Conservation (phyloP, 2,329 filamentous ascomycete species). For the Arthrobotrys sphaeroides region DNA sequence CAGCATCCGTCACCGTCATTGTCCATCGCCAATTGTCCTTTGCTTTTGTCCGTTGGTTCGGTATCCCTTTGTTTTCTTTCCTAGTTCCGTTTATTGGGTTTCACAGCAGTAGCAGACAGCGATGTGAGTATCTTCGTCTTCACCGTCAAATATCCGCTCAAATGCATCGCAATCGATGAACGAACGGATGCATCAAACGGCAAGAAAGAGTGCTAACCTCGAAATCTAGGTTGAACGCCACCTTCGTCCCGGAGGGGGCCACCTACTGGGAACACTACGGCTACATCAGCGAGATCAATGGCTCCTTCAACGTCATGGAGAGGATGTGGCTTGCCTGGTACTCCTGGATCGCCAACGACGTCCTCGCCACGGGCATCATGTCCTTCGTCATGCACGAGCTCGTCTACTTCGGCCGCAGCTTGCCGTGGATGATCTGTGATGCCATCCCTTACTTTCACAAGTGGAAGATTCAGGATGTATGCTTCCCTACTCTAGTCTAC, state of each 20-base stretch:
- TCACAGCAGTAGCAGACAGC: slow-evolving; percentile 5
- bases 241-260: slow-evolving; percentile 62
- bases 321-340: slow-evolving; percentile 92
- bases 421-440: slow-evolving; percentile 95
- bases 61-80: neutral
- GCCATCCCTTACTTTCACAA: slow-evolving; percentile 84
- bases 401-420: slow-evolving; percentile 89
- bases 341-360: slow-evolving; percentile 96
- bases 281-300: slow-evolving; percentile 76
- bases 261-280: slow-evolving; percentile 74
- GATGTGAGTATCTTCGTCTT: slow-evolving; percentile 9
- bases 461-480: slow-evolving; percentile 91
- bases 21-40: neutral
- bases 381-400: slow-evolving; percentile 94
- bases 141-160: too few species aligned
- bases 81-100: too few species aligned
- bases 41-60: neutral
- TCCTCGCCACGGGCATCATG: slow-evolving; percentile 92
- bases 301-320: slow-evolving; percentile 86
- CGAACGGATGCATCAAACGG: neutral
- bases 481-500: slow-evolving; percentile 58
- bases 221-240: slow-evolving; percentile 61
- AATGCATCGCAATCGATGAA: neutral
- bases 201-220: neutral
- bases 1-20: too few species aligned